These are phyloP conservation scores for Plasmodium berghei DNA, from an alignment of 169 alveolate genomes.

Conservation along the genomic window DNA sequence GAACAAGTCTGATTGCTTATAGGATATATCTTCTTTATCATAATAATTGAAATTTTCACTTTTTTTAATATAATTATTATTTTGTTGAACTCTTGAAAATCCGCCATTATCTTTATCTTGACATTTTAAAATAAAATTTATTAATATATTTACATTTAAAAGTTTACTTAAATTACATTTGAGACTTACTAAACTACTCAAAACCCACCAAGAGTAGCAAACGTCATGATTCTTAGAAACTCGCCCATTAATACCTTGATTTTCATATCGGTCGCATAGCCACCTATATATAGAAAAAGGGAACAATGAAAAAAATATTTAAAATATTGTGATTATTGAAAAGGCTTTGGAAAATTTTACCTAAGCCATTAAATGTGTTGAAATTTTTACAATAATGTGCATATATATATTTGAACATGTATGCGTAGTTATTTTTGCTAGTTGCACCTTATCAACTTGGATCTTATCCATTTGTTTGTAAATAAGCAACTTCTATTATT, in stretches of 20 bases:
- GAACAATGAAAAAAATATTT: background rate
- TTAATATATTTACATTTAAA: slow-evolving; percentile 48
- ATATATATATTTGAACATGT: background rate
- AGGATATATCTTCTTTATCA: slow-evolving; percentile 9
- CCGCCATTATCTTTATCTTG: slow-evolving; percentile 65
- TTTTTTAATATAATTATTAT: slow-evolving; percentile 7
- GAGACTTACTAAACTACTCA: slow-evolving; percentile 76
- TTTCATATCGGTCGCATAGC: slow-evolving; percentile 69
- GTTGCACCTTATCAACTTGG: too few species aligned
- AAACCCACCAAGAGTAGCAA: slow-evolving; percentile 85
- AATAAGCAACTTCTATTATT: slow-evolving; percentile 10
- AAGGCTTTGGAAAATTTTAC: background rate
- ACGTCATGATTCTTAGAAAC: slow-evolving; percentile 83
- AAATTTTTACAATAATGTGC: background rate
- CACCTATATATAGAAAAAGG: slow-evolving; percentile 15
- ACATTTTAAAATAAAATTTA: slow-evolving; percentile 40
- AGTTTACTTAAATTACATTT: slow-evolving; percentile 18
- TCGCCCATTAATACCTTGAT: slow-evolving; percentile 81
- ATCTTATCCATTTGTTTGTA: too few species aligned
- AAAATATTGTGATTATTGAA: background rate
- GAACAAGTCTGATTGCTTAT: slow-evolving; percentile 42
- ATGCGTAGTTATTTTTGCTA: background rate
- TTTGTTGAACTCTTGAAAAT: slow-evolving; percentile 46
- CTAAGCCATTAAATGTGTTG: background rate
- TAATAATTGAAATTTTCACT: slow-evolving; percentile 23